phyloP scores from a whole-genome alignment of 345 rosid genomes.

The Salix arbutifolia region DNA sequence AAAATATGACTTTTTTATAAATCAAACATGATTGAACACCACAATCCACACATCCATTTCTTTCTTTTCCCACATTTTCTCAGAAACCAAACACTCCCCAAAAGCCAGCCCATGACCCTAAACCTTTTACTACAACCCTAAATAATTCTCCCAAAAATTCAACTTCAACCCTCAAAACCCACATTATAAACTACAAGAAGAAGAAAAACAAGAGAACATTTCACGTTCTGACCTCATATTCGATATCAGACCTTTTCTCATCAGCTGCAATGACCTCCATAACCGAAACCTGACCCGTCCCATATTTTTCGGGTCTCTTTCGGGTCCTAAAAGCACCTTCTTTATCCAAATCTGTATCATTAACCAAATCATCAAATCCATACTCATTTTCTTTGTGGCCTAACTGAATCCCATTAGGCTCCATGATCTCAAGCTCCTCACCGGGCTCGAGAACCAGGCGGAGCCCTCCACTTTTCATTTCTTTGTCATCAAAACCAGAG shows the following conservation, averaged over 20 bases:
- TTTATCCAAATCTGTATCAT: conserved; percentile 18
- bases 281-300: conserved; percentile 26
- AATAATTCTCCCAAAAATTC: too few species aligned
- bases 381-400: conserved; percentile 24
- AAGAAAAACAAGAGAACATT: neutral
- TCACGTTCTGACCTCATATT: conserved; percentile 45
- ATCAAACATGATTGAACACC: neutral
- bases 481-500: conserved; percentile 31
- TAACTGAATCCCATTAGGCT: conserved; percentile 34
- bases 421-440: conserved; percentile 54
- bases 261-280: conserved; percentile 43
- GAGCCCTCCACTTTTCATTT: conserved; percentile 26
- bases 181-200: neutral
- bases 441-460: conserved; percentile 37
- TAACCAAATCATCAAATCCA: conserved; percentile 3
- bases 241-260: conserved; percentile 63
- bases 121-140: neutral
- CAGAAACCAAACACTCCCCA: neutral
- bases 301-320: conserved; percentile 27
- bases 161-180: neutral
- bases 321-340: conserved; percentile 16
- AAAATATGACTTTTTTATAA: neutral
- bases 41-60: neutral
- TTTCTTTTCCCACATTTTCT: neutral
- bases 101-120: neutral